phyloP scores from a whole-genome alignment of 805 yeast genomes.

The Starmera caribaea region DNA sequence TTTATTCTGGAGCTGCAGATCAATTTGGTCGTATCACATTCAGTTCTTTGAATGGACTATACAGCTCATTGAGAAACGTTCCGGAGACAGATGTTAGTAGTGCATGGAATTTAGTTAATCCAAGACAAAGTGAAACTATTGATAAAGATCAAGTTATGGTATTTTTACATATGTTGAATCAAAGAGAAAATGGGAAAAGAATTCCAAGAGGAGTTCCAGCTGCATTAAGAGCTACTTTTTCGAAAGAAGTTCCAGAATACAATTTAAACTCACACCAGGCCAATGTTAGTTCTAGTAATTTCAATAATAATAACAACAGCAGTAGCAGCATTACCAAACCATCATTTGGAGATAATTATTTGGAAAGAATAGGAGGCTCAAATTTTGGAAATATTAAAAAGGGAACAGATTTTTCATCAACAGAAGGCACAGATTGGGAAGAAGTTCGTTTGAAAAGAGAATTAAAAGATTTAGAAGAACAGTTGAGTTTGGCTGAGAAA shows the following conservation, averaged over 20 bases:
- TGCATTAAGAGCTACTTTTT: conserved; percentile 81
- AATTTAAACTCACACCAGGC: conserved; percentile 50
- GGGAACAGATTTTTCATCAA: conserved; percentile 67
- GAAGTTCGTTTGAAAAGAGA: conserved; percentile 76
- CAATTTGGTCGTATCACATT: conserved; percentile 71
- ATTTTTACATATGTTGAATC: conserved; percentile 83
- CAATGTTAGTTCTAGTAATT: conserved; percentile 19
- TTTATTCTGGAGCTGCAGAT: conserved; percentile 69
- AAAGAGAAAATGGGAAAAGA: conserved; percentile 73
- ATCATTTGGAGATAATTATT: conserved; percentile 44
- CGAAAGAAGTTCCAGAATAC: conserved; percentile 73
- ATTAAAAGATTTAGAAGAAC: conserved; percentile 62
- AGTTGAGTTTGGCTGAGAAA: conserved; percentile 45
- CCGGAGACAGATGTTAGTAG: conserved; percentile 79
- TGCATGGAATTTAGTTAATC: conserved; percentile 95
- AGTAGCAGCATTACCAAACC: conserved; percentile 16
- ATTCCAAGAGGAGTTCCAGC: conserved; percentile 95
- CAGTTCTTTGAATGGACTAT: conserved; percentile 59
- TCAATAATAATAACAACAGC: conserved; percentile 13
- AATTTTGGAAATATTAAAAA: conserved; percentile 21
- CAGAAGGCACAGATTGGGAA: conserved; percentile 83
- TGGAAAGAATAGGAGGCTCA: conserved; percentile 46
- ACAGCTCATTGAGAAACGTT: conserved; percentile 56
- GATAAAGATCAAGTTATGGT: conserved; percentile 91
- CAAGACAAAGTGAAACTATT: conserved; percentile 75